Percentiles rank a stretch among this genome's conserved stretches.
These are phyloP conservation scores for Alnus glutinosa DNA, from an alignment of 306 rosid species.

Conservation along the genomic window DNA sequence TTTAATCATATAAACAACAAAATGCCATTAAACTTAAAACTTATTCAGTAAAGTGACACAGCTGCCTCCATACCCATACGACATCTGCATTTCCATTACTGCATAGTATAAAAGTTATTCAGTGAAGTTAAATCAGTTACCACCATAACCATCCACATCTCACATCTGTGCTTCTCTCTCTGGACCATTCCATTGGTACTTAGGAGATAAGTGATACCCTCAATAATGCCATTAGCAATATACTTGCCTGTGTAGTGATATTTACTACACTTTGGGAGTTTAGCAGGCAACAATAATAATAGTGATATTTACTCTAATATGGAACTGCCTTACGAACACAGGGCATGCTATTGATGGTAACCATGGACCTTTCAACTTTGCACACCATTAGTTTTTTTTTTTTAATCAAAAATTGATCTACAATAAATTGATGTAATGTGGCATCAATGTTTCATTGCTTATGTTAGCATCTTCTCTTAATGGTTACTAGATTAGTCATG, in stretches of 20 bases:
- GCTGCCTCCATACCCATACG: background rate
- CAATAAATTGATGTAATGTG: background rate
- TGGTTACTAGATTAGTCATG: background rate
- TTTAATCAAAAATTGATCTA: too few species aligned
- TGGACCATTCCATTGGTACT: background rate
- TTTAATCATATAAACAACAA: background rate
- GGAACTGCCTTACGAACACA: too few species aligned
- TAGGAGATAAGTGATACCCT: background rate
- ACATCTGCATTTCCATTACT: background rate
- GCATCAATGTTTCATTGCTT: constrained; percentile 5
- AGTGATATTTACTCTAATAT: too few species aligned
- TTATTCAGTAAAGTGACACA: background rate
- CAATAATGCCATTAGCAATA: background rate
- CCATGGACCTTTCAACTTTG: too few species aligned
- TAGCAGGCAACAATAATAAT: background rate
- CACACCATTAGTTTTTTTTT: too few species aligned
- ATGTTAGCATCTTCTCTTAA: background rate
- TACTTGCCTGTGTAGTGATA: background rate
- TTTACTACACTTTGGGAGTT: background rate
- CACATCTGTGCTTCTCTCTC: background rate
- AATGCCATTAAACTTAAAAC: background rate
- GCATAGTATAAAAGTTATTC: background rate
- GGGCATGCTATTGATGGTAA: too few species aligned
- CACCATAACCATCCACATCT: background rate
- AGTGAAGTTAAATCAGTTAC: background rate